Evolutionary conservation across 2,329 filamentous ascomycete genomes (phyloP), one percentile per base, ranked within the genome.

Genomic region (Verticillium longisporum): DNA sequence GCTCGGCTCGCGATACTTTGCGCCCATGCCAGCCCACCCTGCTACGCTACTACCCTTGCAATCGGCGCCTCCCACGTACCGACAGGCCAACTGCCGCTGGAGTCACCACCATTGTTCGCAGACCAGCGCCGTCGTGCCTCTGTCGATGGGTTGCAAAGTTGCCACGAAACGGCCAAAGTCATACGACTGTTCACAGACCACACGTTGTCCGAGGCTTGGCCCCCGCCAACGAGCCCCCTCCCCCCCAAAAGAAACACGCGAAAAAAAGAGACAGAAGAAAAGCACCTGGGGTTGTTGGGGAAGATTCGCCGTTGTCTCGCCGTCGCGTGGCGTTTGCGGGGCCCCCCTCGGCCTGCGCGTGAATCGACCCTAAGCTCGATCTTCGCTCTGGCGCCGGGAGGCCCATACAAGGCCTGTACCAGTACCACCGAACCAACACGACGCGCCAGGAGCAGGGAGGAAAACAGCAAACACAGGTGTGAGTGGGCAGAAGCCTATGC

Each of bases 261-360:
- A n/a, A 26, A 26, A 26, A 26, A 50, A 41, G 21, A 34, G 37
- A 32, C 37, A 34, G 32, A 55, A 45, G 55, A 55, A 60, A 62
- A 60, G 57, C 60, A 56, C 58, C 59, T 60, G 61, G 56, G 56
- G 26, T 41, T 38, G 56, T 45, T 45, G 18, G 61, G 41, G 41
- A 50, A 63, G 60, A 62, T 64, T 61, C 41, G 59, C 63, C 63
- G 63, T 63, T 65, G 63, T 65, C 62, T 64, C 63, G 63, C 63
- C 63, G 63, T 65, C 62, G 63, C 63, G 62, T 65, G 63, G 63
- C 61, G 63, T 64, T 61, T 62, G 64, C 62, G 62, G 63, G 63
- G 63, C n/a, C 60, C 56, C 55, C 26, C 55, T 36, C 37, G 15
- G 31, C 37, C 56, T 50, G 18, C 41, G 18, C 41, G 41, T 18